Evolutionary conservation across 805 yeast species (phyloP).

Genomic region (Pichia manshurica): DNA sequence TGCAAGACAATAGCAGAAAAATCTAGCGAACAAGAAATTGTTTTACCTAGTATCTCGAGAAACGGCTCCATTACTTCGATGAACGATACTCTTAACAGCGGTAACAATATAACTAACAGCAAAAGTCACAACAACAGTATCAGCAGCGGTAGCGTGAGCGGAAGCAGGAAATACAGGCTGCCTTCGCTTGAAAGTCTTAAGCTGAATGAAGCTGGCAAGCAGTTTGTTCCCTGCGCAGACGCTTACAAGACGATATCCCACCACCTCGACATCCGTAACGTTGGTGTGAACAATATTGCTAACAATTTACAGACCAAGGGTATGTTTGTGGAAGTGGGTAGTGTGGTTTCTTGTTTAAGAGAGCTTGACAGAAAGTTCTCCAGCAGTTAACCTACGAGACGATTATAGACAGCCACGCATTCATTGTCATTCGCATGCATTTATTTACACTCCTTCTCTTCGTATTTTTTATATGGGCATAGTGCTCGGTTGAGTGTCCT

Average conservation of each 20-base stretch:
- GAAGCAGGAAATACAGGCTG: constrained; percentile 5
- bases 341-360: constrained; percentile 78
- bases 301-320: constrained; percentile 75
- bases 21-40: neutral
- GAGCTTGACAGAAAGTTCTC: constrained; percentile 61
- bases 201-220: constrained; percentile 35
- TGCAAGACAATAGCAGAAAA: constrained; percentile 71
- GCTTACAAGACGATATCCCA: constrained; percentile 83
- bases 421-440: too few species aligned
- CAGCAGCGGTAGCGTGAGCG: neutral
- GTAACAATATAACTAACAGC: neutral
- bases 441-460: too few species aligned
- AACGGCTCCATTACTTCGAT: neutral
- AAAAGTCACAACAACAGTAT: neutral
- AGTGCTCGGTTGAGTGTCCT: too few species aligned
- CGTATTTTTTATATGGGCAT: too few species aligned
- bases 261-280: constrained; percentile 69
- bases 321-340: constrained; percentile 86
- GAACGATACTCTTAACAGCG: neutral
- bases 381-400: constrained; percentile 1
- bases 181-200: constrained; percentile 27
- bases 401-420: neutral
- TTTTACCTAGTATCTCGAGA: neutral
- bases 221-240: constrained; percentile 80
- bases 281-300: constrained; percentile 68